Conservation (phyloP, 176 grass and related monocot species). For the Zea luxurians region DNA sequence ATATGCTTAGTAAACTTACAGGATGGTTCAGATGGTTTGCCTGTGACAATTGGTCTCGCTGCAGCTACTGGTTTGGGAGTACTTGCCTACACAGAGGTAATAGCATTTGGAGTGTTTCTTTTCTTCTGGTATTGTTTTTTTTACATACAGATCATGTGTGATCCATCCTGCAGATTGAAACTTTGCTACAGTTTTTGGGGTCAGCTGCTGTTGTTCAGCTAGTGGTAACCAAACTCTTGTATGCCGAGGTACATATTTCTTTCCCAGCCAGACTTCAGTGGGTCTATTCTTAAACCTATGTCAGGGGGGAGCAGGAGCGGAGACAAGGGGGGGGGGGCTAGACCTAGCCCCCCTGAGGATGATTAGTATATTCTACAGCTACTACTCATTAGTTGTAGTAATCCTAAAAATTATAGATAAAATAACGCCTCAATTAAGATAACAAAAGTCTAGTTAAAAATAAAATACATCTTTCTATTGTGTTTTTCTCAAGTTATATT, state of each 20-base stretch:
- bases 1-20: conserved; percentile 30
- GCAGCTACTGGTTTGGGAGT: conserved; percentile 82
- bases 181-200: conserved; percentile 85
- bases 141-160: conserved; percentile 22
- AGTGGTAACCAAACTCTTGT: conserved; percentile 63
- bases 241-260: conserved; percentile 64
- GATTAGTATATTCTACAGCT: too few species aligned
- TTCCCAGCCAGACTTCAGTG: background rate
- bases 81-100: conserved; percentile 84
- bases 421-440: too few species aligned
- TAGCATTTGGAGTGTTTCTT: conserved; percentile 16
- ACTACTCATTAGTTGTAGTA: too few species aligned
- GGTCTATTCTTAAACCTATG: background rate
- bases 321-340: too few species aligned
- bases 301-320: background rate
- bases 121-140: background rate
- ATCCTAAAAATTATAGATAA: too few species aligned
- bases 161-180: conserved; percentile 74
- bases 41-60: conserved; percentile 78
- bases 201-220: conserved; percentile 89
- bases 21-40: conserved; percentile 69
- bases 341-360: too few species aligned
- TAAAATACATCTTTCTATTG: too few species aligned
- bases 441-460: too few species aligned
- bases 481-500: too few species aligned